phyloP scores from a whole-genome alignment of 768 basidiomycete species.

The Suillus ampliporus region DNA sequence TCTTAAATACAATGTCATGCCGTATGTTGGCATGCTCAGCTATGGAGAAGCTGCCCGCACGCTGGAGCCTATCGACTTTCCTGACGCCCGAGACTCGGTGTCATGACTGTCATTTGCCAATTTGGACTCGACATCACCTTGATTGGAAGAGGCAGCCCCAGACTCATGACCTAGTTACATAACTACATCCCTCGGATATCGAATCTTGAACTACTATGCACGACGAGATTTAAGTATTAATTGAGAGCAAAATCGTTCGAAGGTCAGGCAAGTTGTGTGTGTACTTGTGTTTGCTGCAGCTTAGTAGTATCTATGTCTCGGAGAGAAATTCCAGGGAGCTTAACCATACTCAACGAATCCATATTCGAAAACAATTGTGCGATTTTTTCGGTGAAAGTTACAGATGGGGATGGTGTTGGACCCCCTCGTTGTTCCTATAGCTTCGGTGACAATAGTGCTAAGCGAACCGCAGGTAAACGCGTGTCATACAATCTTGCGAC shows the following conservation, averaged over 20 bases:
- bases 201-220: constrained; percentile 13
- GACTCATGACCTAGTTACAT: constrained; percentile 24
- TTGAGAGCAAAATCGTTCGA: not conserved
- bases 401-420: not conserved
- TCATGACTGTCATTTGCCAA: constrained; percentile 20
- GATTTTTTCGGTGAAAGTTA: not conserved
- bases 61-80: constrained; percentile 40
- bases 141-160: constrained; percentile 22
- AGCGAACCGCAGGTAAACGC: constrained; percentile 37
- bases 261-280: not conserved
- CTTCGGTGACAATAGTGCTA: constrained; percentile 22
- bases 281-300: not conserved
- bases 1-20: constrained; percentile 91
- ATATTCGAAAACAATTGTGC: not conserved
- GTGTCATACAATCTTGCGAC: constrained; percentile 16
- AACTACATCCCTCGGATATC: constrained; percentile 10
- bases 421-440: constrained; percentile 7
- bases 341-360: not conserved
- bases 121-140: not conserved
- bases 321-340: not conserved
- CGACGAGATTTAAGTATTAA: not conserved
- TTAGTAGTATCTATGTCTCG: not conserved
- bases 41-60: constrained; percentile 74
- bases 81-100: constrained; percentile 38
- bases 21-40: constrained; percentile 79